A percentile compares a stretch with the other conserved stretches of the same genome.
Evolutionary conservation across 73 alveolate species (phyloP).

Genomic region (Paramecium pentaurelia): DNA sequence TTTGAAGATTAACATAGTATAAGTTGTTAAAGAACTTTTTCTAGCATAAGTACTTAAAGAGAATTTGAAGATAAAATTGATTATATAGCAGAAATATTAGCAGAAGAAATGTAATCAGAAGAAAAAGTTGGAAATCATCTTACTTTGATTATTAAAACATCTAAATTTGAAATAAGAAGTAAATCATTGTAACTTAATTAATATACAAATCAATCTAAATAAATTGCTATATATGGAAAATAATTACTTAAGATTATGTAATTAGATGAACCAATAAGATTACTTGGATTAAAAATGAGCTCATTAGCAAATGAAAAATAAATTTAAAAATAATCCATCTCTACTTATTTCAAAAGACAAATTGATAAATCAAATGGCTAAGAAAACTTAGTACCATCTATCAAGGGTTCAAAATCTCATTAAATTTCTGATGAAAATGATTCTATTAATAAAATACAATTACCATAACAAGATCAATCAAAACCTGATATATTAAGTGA

Average conservation of each 20-base stretch:
- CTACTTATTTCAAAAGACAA: background rate
- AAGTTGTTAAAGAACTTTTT: conserved; percentile 63
- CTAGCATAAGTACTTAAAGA: conserved; percentile 33
- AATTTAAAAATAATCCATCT: background rate
- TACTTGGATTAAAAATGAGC: conserved; percentile 50
- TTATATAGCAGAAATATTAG: conserved; percentile 38
- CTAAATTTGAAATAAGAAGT: conserved; percentile 54
- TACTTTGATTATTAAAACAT: conserved; percentile 55
- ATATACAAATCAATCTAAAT: conserved; percentile 19
- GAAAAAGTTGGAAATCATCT: conserved; percentile 50
- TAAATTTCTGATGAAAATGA: background rate
- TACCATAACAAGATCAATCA: background rate
- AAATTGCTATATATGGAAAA: conserved; percentile 5
- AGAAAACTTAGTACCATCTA: background rate
- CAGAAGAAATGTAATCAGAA: conserved; percentile 52
- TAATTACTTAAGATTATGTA: background rate
- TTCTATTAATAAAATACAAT: background rate
- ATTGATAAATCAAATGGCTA: background rate
- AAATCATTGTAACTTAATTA: conserved; percentile 3
- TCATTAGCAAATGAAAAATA: background rate
- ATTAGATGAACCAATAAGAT: conserved; percentile 53
- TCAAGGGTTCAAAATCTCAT: background rate
- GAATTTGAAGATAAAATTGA: conserved; percentile 49
- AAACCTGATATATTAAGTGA: background rate
- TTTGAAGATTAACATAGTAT: conserved; percentile 69